Evolutionary conservation across 1,284 basidiomycete genomes (phyloP).

Genomic region (Boletus sp.): DNA sequence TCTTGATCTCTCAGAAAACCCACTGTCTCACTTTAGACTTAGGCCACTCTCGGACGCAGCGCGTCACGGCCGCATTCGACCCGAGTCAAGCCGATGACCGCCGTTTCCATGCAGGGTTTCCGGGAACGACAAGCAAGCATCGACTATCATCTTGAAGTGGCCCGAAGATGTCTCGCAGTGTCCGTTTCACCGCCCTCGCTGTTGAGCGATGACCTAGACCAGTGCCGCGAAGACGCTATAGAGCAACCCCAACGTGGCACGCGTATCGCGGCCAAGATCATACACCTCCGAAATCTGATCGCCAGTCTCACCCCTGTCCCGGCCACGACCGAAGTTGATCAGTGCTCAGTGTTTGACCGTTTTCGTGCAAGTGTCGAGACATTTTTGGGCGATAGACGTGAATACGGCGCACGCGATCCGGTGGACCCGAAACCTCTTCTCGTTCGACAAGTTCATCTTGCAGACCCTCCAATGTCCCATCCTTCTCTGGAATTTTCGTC

Average conservation of each 20-base stretch:
- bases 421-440: constrained; percentile 3
- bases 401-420: constrained; percentile 1
- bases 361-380: constrained; percentile 21
- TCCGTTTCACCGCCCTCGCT: constrained; percentile 3
- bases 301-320: constrained; percentile 25
- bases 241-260: constrained; percentile 11
- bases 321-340: constrained; percentile 23
- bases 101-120: constrained; percentile 13
- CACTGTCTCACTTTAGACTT: no score
- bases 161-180: constrained; percentile 17
- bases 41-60: neutral
- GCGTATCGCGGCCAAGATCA: constrained; percentile 26
- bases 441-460: neutral
- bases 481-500: constrained; percentile 14
- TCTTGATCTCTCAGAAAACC: neutral
- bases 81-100: neutral
- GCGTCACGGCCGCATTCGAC: neutral
- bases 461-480: constrained; percentile 4
- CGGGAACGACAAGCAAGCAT: constrained; percentile 21
- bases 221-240: neutral
- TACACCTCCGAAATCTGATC: constrained; percentile 20
- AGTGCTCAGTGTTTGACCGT: constrained; percentile 18
- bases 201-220: constrained; percentile 5
- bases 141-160: constrained; percentile 21
- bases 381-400: constrained; percentile 22